Base-by-base conservation (phyloP, 805 yeast genomes). In the Saccharomycopsis babjevae region DNA sequence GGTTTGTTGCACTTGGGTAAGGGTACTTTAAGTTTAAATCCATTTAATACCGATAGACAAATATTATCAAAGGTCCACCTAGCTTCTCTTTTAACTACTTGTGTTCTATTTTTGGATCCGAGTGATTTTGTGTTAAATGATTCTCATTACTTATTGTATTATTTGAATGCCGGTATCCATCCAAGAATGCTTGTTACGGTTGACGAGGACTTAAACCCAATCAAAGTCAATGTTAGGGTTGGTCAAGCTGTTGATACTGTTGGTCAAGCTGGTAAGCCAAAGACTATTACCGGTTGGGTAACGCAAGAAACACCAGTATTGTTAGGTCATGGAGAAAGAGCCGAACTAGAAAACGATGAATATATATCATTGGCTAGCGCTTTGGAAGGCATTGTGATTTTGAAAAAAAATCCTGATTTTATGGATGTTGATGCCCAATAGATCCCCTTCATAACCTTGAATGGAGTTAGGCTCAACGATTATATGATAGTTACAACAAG, bases 231-330 rank as follows among this genome's bases (percentile, higher is more conserved):
- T 67, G 99, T 94, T 10, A 83, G 99, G 71, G 98, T 94, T 36
- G 99, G 99, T 65, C 97, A 93, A 76, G 98, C 99, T 6, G 98
- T 94, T 34, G 99, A 94, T 72, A 90, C 92, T 46, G 98, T 94
- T 64, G 99, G 99, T 39, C 98, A 93, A 73, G 99, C 98, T 0
- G 99, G 99, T 76, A 90, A 89, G 68, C 99, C 99, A 57, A 94
- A 94, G 79, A 92, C 97, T 13, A 94, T 94, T 56, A 94, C 99
- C 3, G 99, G 99, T 42, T 94, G 99, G 99, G 98, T 94, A 22
- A 94, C 99, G 1, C 99, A 94, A 70, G 88, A 94, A 5, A 94
- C 99, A 0, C 99, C 99, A 0, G 99, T 94, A 22, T 77, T 94
- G 67, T 79, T 94, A 61, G 92, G 94, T 50, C 85, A 85, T 67